phyloP scores from a whole-genome alignment of 176 grass and related monocot genomes.

The Aechmea fasciata region DNA sequence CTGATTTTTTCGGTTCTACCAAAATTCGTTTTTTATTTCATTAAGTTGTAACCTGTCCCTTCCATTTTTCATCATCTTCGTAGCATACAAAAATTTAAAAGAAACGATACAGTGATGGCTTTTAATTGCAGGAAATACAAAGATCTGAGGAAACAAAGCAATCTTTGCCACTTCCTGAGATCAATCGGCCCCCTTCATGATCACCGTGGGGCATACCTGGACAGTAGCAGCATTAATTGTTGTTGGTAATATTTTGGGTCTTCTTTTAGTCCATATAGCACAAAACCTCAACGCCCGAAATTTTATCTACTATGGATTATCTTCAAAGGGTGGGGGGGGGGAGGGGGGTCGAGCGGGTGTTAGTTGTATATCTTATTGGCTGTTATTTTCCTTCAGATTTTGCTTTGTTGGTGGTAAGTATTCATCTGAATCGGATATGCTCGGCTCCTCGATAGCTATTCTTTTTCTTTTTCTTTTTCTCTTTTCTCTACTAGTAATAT shows the following conservation, averaged over 20 bases:
- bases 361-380: slow-evolving; percentile 24
- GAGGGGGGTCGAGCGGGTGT: neutral
- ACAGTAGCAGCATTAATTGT: slow-evolving; percentile 35
- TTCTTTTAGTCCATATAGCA: slow-evolving; percentile 8
- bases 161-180: slow-evolving; percentile 41
- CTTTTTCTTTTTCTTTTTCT: slow-evolving; percentile 36
- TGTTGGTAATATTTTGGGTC: slow-evolving; percentile 19
- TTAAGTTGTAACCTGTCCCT: neutral
- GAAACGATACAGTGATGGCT: slow-evolving; percentile 17
- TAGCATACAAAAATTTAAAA: slow-evolving; percentile 4
- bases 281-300: neutral
- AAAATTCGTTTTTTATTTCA: too few species aligned
- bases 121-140: slow-evolving; percentile 56
- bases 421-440: slow-evolving; percentile 44
- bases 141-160: slow-evolving; percentile 48
- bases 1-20: too few species aligned
- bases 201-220: slow-evolving; percentile 46
- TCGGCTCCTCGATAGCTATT: slow-evolving; percentile 37
- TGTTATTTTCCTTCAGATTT: slow-evolving; percentile 31
- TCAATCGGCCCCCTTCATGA: slow-evolving; percentile 50
- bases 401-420: slow-evolving; percentile 40
- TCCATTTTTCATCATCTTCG: neutral
- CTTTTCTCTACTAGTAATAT: neutral
- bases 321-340: neutral
- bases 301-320: neutral